Conservation (phyloP, 1,284 basidiomycete species). For the Sanghuangporus baumii region DNA sequence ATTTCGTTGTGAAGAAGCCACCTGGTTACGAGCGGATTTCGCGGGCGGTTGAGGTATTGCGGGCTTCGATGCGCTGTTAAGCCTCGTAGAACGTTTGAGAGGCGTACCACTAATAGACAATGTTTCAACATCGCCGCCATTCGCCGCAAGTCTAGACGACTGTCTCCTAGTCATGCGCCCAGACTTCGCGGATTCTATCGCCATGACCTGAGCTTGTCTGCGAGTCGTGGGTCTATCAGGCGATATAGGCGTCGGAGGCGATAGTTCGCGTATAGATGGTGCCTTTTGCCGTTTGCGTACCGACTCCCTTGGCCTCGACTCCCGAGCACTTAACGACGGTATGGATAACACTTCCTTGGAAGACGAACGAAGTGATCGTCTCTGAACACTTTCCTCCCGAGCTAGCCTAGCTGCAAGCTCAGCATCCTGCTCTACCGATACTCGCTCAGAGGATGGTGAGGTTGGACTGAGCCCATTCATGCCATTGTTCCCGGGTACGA, state of each 20-base stretch:
- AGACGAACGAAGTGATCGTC: slow-evolving; percentile 12
- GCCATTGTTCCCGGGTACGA: neutral
- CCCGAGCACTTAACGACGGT: neutral
- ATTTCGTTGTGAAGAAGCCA: neutral
- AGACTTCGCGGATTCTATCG: slow-evolving; percentile 9
- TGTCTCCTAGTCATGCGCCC: slow-evolving; percentile 11
- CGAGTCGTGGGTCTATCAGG: slow-evolving; percentile 17
- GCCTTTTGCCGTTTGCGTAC: slow-evolving; percentile 9
- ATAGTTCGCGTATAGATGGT: slow-evolving; percentile 2
- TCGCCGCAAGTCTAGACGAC: slow-evolving; percentile 9
- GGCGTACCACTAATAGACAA: neutral
- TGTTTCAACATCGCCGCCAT: slow-evolving; percentile 3
- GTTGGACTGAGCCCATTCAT: neutral
- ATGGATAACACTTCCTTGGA: slow-evolving; percentile 1
- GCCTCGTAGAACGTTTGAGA: neutral
- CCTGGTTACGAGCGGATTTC: neutral
- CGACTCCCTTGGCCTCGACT: slow-evolving; percentile 1
- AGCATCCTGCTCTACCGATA: slow-evolving; percentile 15
- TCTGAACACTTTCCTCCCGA: slow-evolving; percentile 7
- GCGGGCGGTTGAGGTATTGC: neutral
- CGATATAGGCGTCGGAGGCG: slow-evolving; percentile 10
- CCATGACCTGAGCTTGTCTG: slow-evolving; percentile 11
- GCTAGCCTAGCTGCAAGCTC: slow-evolving; percentile 15
- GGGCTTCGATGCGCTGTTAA: slow-evolving; percentile 8
- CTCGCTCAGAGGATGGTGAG: neutral